A percentile compares a stretch with the other conserved stretches of the same genome.
Conservation (phyloP, 306 rosid species). For the Medicago arabica region DNA sequence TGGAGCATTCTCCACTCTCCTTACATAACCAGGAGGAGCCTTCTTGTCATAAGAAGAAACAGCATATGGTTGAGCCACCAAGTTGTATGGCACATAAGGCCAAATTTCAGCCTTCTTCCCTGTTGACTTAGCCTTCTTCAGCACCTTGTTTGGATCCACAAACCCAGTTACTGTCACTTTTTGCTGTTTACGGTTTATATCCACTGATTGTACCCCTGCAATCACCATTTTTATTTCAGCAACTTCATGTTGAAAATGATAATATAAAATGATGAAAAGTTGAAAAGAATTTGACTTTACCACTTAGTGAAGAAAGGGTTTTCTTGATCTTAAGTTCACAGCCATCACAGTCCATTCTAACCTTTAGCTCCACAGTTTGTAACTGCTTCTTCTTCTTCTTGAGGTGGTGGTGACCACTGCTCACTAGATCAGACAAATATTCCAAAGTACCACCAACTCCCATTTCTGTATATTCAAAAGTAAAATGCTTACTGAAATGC, state of each 20-base stretch:
- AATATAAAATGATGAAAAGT: conserved; percentile 3
- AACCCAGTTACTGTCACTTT: conserved; percentile 85
- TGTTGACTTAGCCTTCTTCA: conserved; percentile 92
- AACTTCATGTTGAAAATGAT: conserved; percentile 28
- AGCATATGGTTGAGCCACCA: conserved; percentile 86
- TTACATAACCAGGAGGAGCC: conserved; percentile 97
- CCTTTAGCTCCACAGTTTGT: conserved; percentile 86
- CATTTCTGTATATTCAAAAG: conserved; percentile 58
- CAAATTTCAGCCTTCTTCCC: conserved; percentile 93
- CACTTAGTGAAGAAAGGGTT: conserved; percentile 78
- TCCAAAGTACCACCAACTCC: conserved; percentile 91
- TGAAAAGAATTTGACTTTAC: conserved; percentile 48
- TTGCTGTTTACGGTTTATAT: conserved; percentile 92
- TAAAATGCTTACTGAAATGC: background rate
- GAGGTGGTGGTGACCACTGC: conserved; percentile 50
- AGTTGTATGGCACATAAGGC: conserved; percentile 92
- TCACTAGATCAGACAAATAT: conserved; percentile 85
- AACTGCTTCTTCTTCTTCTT: conserved; percentile 80
- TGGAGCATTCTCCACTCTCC: conserved; percentile 67
- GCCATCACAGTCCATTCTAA: conserved; percentile 99
- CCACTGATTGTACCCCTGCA: conserved; percentile 94
- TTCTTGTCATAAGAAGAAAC: conserved; percentile 89
- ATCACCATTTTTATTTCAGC: conserved; percentile 33
- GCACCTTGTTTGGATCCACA: conserved; percentile 88
- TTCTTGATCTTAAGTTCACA: conserved; percentile 98